Conservation (phyloP, 495 filamentous ascomycete genomes). For the Pseudevernia furfuracea region DNA sequence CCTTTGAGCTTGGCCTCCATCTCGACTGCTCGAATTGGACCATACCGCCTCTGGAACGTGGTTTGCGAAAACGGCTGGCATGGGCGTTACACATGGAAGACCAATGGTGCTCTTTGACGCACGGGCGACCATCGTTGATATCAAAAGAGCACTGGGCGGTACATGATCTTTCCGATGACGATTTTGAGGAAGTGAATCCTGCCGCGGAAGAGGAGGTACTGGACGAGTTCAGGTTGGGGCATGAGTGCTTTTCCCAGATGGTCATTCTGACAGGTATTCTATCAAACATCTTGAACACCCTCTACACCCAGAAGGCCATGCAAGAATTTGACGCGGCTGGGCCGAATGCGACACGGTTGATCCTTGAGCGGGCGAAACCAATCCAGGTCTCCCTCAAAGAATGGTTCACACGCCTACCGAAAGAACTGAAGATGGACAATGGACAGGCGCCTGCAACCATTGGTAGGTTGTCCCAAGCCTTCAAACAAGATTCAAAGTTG, state of each 20-base stretch:
- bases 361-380: slow-evolving; percentile 54
- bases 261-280: slow-evolving; percentile 52
- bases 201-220: slow-evolving; percentile 27
- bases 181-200: slow-evolving; percentile 38
- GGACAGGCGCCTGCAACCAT: slow-evolving; percentile 32
- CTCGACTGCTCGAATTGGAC: slow-evolving; percentile 50
- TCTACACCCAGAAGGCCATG: slow-evolving; percentile 53
- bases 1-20: slow-evolving; percentile 50
- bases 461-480: slow-evolving; percentile 16
- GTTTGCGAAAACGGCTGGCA: slow-evolving; percentile 49
- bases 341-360: slow-evolving; percentile 44
- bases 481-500: slow-evolving; percentile 20
- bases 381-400: slow-evolving; percentile 52
- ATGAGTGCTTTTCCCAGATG: slow-evolving; percentile 51
- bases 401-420: slow-evolving; percentile 49
- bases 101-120: slow-evolving; percentile 51
- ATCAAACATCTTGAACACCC: slow-evolving; percentile 51
- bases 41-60: slow-evolving; percentile 46
- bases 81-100: slow-evolving; percentile 57
- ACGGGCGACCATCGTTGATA: slow-evolving; percentile 50
- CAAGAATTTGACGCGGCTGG: slow-evolving; percentile 44
- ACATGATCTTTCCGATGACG: slow-evolving; percentile 45
- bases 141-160: slow-evolving; percentile 51
- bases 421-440: slow-evolving; percentile 47
- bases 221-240: slow-evolving; percentile 41